Conservation (phyloP, 2,329 filamentous ascomycete species). For the Thyridium curvatum region DNA sequence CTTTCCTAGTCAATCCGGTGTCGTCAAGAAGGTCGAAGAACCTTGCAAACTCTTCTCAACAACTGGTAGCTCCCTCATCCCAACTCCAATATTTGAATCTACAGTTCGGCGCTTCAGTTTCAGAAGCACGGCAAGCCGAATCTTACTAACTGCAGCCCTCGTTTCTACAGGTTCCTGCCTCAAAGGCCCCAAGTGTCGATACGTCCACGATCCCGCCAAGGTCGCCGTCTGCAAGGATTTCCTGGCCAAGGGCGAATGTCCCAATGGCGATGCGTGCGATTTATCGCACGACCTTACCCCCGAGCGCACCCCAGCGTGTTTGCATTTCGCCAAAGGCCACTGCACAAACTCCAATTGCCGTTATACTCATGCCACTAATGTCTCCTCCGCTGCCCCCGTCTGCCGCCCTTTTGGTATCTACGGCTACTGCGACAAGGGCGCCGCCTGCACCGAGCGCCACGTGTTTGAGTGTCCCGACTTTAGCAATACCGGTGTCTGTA, state of each 20-base stretch:
- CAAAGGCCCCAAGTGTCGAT: conserved; percentile 74
- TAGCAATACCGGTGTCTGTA: conserved; percentile 83
- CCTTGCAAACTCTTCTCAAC: conserved; percentile 67
- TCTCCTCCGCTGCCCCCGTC: conserved; percentile 70
- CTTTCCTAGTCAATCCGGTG: conserved; percentile 37
- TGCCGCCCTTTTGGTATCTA: conserved; percentile 79
- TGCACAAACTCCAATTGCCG: conserved; percentile 83
- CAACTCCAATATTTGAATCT: conserved; percentile 24
- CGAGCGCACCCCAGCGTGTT: conserved; percentile 79
- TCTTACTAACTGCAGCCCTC: conserved; percentile 32
- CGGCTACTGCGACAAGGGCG: conserved; percentile 84
- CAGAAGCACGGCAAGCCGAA: too few relatives aligned
- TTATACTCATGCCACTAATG: conserved; percentile 71
- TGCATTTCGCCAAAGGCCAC: conserved; percentile 84
- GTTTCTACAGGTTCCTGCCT: conserved; percentile 67
- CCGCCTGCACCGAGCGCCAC: conserved; percentile 73
- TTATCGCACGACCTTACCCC: conserved; percentile 81
- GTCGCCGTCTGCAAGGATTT: conserved; percentile 88
- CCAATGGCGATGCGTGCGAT: conserved; percentile 74
- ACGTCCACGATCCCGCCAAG: conserved; percentile 76
- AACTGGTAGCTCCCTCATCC: conserved; percentile 54
- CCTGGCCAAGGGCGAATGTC: conserved; percentile 72
- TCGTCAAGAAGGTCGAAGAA: conserved; percentile 62
- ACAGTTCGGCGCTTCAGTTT: too few relatives aligned
- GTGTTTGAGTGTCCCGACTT: conserved; percentile 93